A percentile compares a stretch with the other conserved stretches of the same genome.
Evolutionary conservation across 345 rosid species (phyloP).

Genomic region (Populus euphratica): DNA sequence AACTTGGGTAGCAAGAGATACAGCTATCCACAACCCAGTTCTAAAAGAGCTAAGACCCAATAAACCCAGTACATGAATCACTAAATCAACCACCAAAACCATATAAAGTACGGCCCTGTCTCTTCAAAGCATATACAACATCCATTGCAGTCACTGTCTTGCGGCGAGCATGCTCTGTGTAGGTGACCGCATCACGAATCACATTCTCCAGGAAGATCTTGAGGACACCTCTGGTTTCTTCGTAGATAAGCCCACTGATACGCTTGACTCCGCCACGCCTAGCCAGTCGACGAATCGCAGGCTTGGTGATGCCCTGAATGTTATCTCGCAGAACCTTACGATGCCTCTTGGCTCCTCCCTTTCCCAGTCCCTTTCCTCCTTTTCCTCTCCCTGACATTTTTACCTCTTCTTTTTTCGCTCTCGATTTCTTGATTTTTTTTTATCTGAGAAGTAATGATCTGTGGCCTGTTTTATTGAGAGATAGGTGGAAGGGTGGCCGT

Average conservation of each 20-base stretch:
- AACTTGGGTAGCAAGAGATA: neutral
- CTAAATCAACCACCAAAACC: neutral
- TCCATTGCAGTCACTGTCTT: conserved; percentile 2
- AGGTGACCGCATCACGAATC: neutral
- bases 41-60: neutral
- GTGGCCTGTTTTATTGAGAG: neutral
- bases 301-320: neutral
- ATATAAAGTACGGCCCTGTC: conserved; percentile 1
- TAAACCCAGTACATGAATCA: neutral
- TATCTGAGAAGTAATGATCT: neutral
- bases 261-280: neutral
- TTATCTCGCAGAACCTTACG: neutral
- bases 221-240: neutral
- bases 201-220: neutral
- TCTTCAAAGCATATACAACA: conserved; percentile 1
- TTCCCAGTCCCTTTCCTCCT: conserved; percentile 2
- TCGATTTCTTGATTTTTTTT: neutral
- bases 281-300: neutral
- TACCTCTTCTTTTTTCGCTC: neutral
- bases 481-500: neutral
- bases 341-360: neutral
- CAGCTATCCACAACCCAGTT: neutral
- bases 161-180: neutral
- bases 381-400: neutral
- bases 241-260: neutral